Evolutionary conservation across 106 monocot species (phyloP).

Genomic region (Amphibolis antarctica): DNA sequence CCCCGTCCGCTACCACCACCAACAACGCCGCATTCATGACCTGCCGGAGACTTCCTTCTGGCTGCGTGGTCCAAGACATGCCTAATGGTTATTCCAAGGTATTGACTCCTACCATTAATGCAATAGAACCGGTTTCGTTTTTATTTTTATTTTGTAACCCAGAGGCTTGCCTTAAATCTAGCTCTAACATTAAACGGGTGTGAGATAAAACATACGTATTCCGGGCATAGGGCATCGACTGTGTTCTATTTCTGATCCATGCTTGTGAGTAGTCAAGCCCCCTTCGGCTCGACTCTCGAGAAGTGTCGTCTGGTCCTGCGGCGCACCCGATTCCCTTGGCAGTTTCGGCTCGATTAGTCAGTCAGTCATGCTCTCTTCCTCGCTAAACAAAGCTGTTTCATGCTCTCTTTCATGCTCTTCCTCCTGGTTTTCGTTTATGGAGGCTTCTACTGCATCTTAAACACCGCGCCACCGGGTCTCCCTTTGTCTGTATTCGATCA

Average conservation of each 20-base stretch:
- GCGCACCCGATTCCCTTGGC: background rate
- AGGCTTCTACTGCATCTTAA: slow-evolving; percentile 24
- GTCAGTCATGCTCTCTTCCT: no score
- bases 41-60: slow-evolving; percentile 71
- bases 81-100: slow-evolving; percentile 81
- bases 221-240: slow-evolving; percentile 10
- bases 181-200: no score
- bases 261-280: slow-evolving; percentile 8
- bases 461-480: slow-evolving; percentile 4
- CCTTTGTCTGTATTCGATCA: slow-evolving; percentile 4
- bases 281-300: background rate
- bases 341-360: background rate
- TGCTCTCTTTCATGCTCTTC: background rate
- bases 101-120: background rate
- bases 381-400: background rate
- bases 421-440: slow-evolving; percentile 2
- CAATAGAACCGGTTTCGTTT: background rate
- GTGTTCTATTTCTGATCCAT: background rate
- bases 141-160: slow-evolving; percentile 6
- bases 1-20: background rate
- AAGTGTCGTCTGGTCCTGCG: background rate
- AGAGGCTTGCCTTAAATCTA: no score
- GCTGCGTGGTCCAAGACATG: slow-evolving; percentile 76
- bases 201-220: no score
- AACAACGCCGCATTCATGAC: background rate